phyloP scores from a whole-genome alignment of 306 rosid genomes.

The Quercus variabilis region DNA sequence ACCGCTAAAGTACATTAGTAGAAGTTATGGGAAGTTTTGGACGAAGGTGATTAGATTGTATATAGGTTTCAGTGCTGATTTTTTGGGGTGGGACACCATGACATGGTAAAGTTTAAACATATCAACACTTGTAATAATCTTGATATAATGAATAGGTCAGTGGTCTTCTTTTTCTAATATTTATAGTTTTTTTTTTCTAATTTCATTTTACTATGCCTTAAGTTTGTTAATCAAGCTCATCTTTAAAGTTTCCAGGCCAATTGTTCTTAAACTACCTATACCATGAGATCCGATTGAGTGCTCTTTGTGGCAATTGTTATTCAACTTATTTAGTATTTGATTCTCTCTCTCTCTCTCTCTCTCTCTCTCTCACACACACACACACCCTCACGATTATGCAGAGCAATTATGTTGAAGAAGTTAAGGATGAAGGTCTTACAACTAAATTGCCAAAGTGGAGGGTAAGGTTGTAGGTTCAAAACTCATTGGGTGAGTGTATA shows the following conservation, averaged over 20 bases:
- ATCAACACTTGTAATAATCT: conserved; percentile 20
- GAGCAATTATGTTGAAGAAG: background rate
- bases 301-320: background rate
- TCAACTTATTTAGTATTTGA: background rate
- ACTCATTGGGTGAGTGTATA: no score
- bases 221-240: conserved; percentile 25
- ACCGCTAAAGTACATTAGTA: conserved; percentile 22
- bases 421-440: background rate
- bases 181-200: conserved; percentile 13
- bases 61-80: conserved; percentile 39
- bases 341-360: background rate
- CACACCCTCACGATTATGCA: background rate
- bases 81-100: conserved; percentile 21
- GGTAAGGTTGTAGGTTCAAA: no score
- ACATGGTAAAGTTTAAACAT: conserved; percentile 28
- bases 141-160: conserved; percentile 31
- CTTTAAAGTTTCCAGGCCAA: conserved; percentile 2
- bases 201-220: conserved; percentile 12
- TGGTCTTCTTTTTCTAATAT: conserved; percentile 24
- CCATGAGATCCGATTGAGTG: background rate
- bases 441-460: background rate
- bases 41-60: conserved; percentile 33
- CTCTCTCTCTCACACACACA: no score
- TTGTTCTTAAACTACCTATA: conserved; percentile 1
- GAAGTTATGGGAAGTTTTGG: conserved; percentile 33